Evolutionary conservation across 2,329 filamentous ascomycete genomes (phyloP), one percentile per base, ranked within the genome.

Genomic region (Phyllosticta citriasiana): DNA sequence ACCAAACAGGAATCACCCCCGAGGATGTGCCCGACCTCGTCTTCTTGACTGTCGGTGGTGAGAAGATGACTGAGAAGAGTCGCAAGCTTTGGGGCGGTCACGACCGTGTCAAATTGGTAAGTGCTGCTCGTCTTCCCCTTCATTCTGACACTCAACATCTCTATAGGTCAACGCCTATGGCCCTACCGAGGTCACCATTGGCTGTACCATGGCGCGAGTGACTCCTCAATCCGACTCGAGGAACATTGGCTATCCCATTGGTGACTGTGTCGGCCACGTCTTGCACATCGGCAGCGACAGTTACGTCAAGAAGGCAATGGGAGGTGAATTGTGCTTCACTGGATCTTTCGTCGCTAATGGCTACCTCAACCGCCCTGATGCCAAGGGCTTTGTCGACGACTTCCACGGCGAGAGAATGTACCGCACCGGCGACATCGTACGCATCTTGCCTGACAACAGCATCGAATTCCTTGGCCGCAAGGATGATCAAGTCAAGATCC

Each of bases 291-390:
- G 5, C 57, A 40, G 30, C 67, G 24, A 65, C 69, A 30, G 59
- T 60, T 9, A 61, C 61, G 88, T 0, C 80, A 89, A 63, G 76
- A 85, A 27, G 26, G 59, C 3, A 79, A 82, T 62, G 60, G 33
- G 51, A 16, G 65, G 65, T 25, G 65, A 67, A 35, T 57, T 67
- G 10, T 59, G 64, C 7, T 60, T 67, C 30, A 65, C 64, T 53
- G 65, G 65, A 4, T 63, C 60, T 24, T 51, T 65, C 7, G 57
- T 66, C 33, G 66, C 65, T 1, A 54, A 62, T 25, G 65, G 64
- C 16, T 67, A 66, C 59, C 64, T 70, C 12, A 66, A 68, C 16
- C 60, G 64, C 59, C 25, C 65, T 19, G 73, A 71, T 12, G 73
- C 74, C 52, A 64, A 74, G 0, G 56, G 56, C n/a, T 57, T 58